These are phyloP conservation scores for Nephelium lappaceum DNA, from an alignment of 345 rosid genomes.

Conservation along the genomic window DNA sequence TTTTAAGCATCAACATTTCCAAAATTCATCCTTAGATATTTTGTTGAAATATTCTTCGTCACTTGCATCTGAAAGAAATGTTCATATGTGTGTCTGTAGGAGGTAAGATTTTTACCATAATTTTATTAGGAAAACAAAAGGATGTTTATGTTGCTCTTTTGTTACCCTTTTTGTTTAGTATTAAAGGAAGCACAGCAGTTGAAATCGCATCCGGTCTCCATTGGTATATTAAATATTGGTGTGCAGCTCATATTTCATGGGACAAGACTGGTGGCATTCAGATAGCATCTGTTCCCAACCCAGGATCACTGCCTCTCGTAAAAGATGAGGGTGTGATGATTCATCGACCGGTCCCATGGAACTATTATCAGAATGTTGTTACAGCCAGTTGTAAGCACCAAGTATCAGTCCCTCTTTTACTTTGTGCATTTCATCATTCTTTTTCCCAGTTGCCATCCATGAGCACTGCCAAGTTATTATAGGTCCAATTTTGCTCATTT, in stretches of 20 bases:
- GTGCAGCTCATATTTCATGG: constrained; percentile 95
- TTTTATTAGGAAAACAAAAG: background rate
- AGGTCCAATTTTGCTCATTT: background rate
- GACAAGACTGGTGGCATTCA: constrained; percentile 91
- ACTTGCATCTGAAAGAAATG: background rate
- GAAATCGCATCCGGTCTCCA: constrained; percentile 91
- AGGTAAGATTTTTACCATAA: background rate
- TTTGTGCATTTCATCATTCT: background rate
- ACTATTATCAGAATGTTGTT: constrained; percentile 95
- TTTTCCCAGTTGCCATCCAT: background rate
- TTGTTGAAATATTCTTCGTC: background rate
- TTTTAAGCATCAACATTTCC: background rate
- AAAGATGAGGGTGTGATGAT: constrained; percentile 60
- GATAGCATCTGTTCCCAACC: constrained; percentile 68
- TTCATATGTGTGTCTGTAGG: background rate
- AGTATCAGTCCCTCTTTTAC: constrained; percentile 13
- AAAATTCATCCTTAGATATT: background rate
- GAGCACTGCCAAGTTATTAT: background rate
- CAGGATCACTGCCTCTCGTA: constrained; percentile 74
- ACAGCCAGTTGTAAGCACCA: constrained; percentile 82
- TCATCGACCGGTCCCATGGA: constrained; percentile 92
- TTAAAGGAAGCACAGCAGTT: constrained; percentile 83
- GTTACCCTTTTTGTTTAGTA: constrained; percentile 38
- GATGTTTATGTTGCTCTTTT: background rate
- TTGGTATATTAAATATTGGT: constrained; percentile 86